Percentiles rank a stretch among this genome's conserved stretches.
phyloP scores from a whole-genome alignment of 495 filamentous ascomycete genomes.

The Podospora pseudocomata region DNA sequence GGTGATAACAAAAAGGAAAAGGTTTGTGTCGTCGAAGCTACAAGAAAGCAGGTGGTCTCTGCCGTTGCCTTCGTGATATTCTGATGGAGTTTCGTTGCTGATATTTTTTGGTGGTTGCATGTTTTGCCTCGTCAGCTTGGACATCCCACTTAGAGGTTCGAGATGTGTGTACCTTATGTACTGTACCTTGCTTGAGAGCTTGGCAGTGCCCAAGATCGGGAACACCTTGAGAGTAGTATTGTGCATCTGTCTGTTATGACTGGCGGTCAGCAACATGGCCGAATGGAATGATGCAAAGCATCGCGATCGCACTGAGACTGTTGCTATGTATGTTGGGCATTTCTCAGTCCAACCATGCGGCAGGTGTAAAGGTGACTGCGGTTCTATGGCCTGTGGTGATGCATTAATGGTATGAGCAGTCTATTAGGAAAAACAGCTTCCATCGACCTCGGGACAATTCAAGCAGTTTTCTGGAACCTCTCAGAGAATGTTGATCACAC shows the following conservation, averaged over 20 bases:
- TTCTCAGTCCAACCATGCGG: neutral
- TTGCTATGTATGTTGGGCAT: neutral
- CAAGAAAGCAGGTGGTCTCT: neutral
- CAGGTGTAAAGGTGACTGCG: neutral
- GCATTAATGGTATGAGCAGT: no score
- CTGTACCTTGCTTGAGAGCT: neutral
- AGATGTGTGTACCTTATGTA: conserved; percentile 13
- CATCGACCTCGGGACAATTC: no score
- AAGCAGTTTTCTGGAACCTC: no score
- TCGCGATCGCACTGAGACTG: neutral
- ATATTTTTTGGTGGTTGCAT: no score
- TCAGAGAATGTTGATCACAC: no score
- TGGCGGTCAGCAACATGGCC: neutral
- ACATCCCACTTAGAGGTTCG: conserved; percentile 12
- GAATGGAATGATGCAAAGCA: neutral
- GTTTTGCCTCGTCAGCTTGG: no score
- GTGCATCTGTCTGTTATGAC: neutral
- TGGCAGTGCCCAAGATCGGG: neutral
- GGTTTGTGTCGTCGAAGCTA: neutral
- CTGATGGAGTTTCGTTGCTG: neutral
- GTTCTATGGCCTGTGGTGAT: no score
- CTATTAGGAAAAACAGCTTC: no score
- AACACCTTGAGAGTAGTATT: neutral
- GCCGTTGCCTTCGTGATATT: neutral
- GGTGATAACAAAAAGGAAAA: neutral